Conservation (phyloP, 2,329 filamentous ascomycete genomes). For the Trichoderma aggressivum region DNA sequence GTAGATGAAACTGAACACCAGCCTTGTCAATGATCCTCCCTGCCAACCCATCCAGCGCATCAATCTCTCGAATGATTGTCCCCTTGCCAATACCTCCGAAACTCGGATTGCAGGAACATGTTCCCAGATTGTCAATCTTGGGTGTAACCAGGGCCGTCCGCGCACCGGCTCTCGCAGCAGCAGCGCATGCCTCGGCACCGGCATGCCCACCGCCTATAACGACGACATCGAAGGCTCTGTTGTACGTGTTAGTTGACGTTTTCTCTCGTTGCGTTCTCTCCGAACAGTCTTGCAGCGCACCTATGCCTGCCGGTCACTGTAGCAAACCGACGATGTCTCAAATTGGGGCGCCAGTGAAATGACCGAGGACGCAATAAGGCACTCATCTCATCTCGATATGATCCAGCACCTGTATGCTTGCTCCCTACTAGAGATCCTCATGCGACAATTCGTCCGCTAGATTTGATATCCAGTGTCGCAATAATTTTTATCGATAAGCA, state of each 20-base stretch:
- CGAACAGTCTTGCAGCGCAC: constrained; percentile 23
- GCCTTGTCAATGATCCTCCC: constrained; percentile 89
- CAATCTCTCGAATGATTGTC: constrained; percentile 91
- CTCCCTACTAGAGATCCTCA: background rate
- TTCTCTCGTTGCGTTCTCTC: background rate
- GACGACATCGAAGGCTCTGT: constrained; percentile 79
- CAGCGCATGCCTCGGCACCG: constrained; percentile 88
- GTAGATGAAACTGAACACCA: constrained; percentile 85
- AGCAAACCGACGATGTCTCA: constrained; percentile 28
- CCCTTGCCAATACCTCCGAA: constrained; percentile 99
- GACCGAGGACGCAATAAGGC: constrained; percentile 26
- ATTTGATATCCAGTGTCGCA: background rate
- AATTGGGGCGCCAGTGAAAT: constrained; percentile 21
- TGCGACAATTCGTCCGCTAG: background rate
- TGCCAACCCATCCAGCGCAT: constrained; percentile 87
- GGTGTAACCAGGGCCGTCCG: constrained; percentile 88
- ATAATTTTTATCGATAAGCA: constrained; percentile 6
- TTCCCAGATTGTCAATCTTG: constrained; percentile 81
- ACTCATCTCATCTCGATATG: constrained; percentile 29
- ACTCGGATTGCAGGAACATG: constrained; percentile 94
- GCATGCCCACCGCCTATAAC: constrained; percentile 96
- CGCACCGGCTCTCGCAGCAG: constrained; percentile 83
- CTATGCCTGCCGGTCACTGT: constrained; percentile 31
- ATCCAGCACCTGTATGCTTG: background rate
- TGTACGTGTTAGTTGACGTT: background rate